Evolutionary conservation across 257 asterid genomes (phyloP).

Genomic region (Leptodermis oblonga): DNA sequence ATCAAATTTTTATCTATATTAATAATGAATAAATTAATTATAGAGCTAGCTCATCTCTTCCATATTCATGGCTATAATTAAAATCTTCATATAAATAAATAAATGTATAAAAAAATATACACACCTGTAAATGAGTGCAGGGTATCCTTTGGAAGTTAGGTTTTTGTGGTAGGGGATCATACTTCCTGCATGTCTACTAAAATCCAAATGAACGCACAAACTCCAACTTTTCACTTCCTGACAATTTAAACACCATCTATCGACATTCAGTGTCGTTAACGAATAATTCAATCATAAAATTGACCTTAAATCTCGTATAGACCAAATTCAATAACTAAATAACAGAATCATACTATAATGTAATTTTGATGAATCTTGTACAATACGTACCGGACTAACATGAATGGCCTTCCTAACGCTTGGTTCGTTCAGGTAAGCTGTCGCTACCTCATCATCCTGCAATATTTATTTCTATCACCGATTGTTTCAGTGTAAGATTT

Average conservation of each 20-base stretch:
- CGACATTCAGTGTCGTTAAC: no score
- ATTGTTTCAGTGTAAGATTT: no score
- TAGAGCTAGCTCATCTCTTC: no score
- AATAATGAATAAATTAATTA: no score
- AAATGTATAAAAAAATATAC: no score
- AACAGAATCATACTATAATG: neutral
- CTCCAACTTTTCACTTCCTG: conserved; percentile 50
- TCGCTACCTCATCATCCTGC: conserved; percentile 47
- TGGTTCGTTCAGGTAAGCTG: conserved; percentile 41
- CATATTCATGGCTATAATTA: no score
- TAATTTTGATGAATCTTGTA: neutral
- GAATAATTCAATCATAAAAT: no score
- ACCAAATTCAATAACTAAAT: neutral
- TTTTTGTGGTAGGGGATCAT: conserved; percentile 53
- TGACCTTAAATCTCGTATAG: neutral
- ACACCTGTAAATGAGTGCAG: conserved; percentile 56
- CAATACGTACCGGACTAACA: conserved; percentile 38
- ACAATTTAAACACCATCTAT: neutral
- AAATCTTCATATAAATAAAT: no score
- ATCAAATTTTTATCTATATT: no score
- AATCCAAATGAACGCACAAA: conserved; percentile 25
- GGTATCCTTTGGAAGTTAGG: conserved; percentile 39
- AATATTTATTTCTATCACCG: neutral
- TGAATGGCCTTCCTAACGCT: conserved; percentile 48
- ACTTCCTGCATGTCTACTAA: conserved; percentile 45